Percentiles rank a stretch among this genome's conserved stretches.
phyloP scores from a whole-genome alignment of 78 protist species.

The Cavenderia fasciculata region DNA sequence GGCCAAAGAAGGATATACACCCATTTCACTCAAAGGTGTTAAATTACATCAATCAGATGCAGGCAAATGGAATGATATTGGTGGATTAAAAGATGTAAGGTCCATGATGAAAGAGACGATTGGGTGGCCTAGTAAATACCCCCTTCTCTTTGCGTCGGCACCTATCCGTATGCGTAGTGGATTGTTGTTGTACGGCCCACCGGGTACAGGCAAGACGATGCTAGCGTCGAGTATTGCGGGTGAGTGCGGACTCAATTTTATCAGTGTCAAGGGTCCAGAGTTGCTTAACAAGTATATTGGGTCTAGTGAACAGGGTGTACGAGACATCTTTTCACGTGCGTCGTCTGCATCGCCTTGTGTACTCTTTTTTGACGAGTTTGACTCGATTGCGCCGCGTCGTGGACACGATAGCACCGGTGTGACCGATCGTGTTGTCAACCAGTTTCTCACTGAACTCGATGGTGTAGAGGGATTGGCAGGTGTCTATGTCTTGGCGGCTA shows the following conservation, averaged over 20 bases:
- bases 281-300: constrained; percentile 96
- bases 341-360: constrained; percentile 93
- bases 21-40: constrained; percentile 66
- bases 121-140: constrained; percentile 83
- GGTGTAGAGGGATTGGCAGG: constrained; percentile 94
- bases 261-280: constrained; percentile 97
- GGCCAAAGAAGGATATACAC: constrained; percentile 58
- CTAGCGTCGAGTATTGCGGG: constrained; percentile 86
- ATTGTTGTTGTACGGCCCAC: constrained; percentile 93
- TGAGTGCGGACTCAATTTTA: constrained; percentile 89
- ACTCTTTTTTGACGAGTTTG: constrained; percentile 96
- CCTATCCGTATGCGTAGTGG: constrained; percentile 84
- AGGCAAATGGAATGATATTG: constrained; percentile 74
- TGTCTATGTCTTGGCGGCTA: constrained; percentile 94
- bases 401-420: constrained; percentile 93
- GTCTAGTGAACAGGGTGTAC: constrained; percentile 87
- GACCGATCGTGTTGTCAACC: constrained; percentile 97
- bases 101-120: constrained; percentile 81
- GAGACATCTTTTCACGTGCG: constrained; percentile 92
- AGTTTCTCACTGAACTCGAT: constrained; percentile 92
- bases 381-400: constrained; percentile 90
- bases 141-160: constrained; percentile 70
- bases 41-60: constrained; percentile 50
- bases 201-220: constrained; percentile 96
- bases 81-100: constrained; percentile 71